Percentiles rank a stretch among this genome's conserved stretches.
Evolutionary conservation across 1,284 basidiomycete genomes (phyloP).

Genomic region (Quambalaria eucalypti): DNA sequence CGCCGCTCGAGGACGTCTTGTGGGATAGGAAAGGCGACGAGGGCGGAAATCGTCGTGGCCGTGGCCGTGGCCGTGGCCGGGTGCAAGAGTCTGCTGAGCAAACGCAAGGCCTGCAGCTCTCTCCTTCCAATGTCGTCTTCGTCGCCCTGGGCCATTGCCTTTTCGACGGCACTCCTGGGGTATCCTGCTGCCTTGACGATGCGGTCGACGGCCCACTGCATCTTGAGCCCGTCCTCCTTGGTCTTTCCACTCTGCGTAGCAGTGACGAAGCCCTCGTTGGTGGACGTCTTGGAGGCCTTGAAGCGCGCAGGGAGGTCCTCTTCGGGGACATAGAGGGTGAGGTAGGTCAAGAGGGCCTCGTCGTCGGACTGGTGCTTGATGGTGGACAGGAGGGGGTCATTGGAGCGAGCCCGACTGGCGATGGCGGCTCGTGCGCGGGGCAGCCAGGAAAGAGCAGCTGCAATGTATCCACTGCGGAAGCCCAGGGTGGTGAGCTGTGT

Average conservation of each 20-base stretch:
- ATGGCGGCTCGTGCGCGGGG: conserved; percentile 21
- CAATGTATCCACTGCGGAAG: conserved; percentile 37
- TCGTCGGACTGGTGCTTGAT: conserved; percentile 39
- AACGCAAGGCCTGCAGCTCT: conserved; percentile 14
- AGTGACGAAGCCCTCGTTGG: conserved; percentile 60
- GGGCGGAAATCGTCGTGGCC: background rate
- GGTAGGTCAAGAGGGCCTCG: conserved; percentile 65
- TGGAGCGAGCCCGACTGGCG: conserved; percentile 3
- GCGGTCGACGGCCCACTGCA: conserved; percentile 72
- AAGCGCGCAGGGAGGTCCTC: conserved; percentile 59
- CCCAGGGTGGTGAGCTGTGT: conserved; percentile 33
- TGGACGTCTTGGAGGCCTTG: conserved; percentile 55
- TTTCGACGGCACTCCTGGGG: conserved; percentile 63
- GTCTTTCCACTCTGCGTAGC: conserved; percentile 50
- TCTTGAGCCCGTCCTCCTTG: conserved; percentile 56
- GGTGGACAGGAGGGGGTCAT: conserved; percentile 20
- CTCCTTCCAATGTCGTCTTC: conserved; percentile 8
- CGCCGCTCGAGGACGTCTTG: conserved; percentile 36
- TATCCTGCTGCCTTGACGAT: conserved; percentile 75
- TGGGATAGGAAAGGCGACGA: background rate
- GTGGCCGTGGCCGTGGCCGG: background rate
- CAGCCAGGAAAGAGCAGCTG: conserved; percentile 33
- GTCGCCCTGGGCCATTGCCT: conserved; percentile 47
- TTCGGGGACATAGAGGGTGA: conserved; percentile 66
- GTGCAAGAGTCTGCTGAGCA: too few relatives aligned